phyloP scores from a whole-genome alignment of 108 stramenopile species.

The Stephanodiscus minutulus region DNA sequence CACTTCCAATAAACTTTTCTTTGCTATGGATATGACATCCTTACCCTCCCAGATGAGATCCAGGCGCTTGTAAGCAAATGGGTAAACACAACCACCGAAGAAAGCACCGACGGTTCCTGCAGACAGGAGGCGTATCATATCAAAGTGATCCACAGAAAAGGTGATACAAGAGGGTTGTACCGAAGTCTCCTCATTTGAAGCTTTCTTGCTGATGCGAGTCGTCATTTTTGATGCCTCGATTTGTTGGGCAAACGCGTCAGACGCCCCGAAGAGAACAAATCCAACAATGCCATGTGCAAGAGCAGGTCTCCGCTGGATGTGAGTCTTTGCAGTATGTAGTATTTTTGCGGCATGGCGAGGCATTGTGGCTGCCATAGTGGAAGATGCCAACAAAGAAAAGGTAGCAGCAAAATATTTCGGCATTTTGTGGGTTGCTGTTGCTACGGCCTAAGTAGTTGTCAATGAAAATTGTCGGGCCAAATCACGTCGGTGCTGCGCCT shows the following conservation, averaged over 20 bases:
- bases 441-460: too few relatives aligned
- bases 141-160: not conserved
- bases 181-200: not conserved
- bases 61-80: constrained; percentile 47
- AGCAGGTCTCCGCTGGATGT: constrained; percentile 4
- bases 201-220: not conserved
- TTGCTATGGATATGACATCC: constrained; percentile 36
- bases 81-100: constrained; percentile 62
- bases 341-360: constrained; percentile 8
- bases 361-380: too few relatives aligned
- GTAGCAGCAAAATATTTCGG: too few relatives aligned
- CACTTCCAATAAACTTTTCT: constrained; percentile 58
- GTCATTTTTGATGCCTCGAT: constrained; percentile 4
- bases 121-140: constrained; percentile 21
- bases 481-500: too few relatives aligned
- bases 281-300: constrained; percentile 8
- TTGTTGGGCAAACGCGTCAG: constrained; percentile 15
- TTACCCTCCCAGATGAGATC: constrained; percentile 48
- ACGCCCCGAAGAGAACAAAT: constrained; percentile 12
- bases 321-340: not conserved
- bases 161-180: not conserved
- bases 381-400: too few relatives aligned
- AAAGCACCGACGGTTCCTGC: constrained; percentile 50
- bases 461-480: too few relatives aligned
- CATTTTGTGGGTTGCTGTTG: too few relatives aligned